Evolutionary conservation across 2,329 filamentous ascomycete genomes (phyloP).

Genomic region (Botryotinia convoluta): DNA sequence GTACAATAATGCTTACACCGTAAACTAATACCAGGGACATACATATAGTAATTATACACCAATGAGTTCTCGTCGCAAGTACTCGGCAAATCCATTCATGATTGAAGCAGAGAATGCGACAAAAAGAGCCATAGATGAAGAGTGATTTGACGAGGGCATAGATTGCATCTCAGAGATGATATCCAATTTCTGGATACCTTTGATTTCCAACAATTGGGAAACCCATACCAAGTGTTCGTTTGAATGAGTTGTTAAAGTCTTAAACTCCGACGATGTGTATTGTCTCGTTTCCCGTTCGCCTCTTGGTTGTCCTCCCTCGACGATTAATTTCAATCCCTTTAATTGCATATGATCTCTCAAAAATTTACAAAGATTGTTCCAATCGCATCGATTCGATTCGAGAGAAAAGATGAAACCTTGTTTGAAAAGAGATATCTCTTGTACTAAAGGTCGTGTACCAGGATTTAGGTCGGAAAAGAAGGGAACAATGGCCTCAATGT

Average conservation of each 20-base stretch:
- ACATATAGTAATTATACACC: slow-evolving; percentile 3
- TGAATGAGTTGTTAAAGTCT: slow-evolving; percentile 42
- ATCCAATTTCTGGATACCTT: slow-evolving; percentile 49
- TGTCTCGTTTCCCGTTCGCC: slow-evolving; percentile 48
- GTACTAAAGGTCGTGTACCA: slow-evolving; percentile 47
- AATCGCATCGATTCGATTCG: slow-evolving; percentile 55
- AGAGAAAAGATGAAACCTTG: slow-evolving; percentile 51
- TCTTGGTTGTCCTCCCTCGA: slow-evolving; percentile 53
- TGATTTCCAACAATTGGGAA: slow-evolving; percentile 51
- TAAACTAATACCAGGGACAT: not conserved
- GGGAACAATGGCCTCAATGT: slow-evolving; percentile 58
- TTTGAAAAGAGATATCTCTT: slow-evolving; percentile 54
- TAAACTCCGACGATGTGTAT: slow-evolving; percentile 48
- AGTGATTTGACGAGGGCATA: slow-evolving; percentile 46
- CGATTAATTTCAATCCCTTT: slow-evolving; percentile 47
- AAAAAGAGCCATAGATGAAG: slow-evolving; percentile 55
- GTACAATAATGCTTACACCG: slow-evolving; percentile 13
- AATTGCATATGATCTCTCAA: slow-evolving; percentile 43
- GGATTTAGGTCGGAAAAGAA: slow-evolving; percentile 58
- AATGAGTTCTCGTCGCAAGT: slow-evolving; percentile 41
- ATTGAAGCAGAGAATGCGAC: slow-evolving; percentile 60
- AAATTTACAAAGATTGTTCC: slow-evolving; percentile 51
- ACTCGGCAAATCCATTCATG: slow-evolving; percentile 54
- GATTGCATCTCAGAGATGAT: slow-evolving; percentile 54
- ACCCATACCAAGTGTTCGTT: slow-evolving; percentile 58